Percentiles rank a stretch among this genome's conserved stretches.
Evolutionary conservation across 192 early-diverging fungal genomes (phyloP).

Genomic region (Gamsiella multidivaricata): DNA sequence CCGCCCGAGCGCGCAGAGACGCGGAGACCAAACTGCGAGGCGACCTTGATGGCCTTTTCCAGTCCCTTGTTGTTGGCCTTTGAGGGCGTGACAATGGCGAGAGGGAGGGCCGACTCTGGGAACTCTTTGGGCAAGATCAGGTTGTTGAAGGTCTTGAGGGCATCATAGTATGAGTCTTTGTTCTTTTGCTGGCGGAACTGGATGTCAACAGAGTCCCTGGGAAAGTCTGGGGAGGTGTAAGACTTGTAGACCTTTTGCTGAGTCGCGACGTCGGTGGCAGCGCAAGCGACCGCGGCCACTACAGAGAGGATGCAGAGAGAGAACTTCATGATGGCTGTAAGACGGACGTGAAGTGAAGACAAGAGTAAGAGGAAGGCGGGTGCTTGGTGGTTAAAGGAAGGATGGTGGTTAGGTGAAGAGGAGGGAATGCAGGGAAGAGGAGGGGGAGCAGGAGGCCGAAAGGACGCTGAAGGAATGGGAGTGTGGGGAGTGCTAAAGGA

Average conservation of each 20-base stretch:
- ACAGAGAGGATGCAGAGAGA: slow-evolving; percentile 38
- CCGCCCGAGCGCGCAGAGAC: slow-evolving; percentile 50
- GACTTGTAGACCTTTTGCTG: slow-evolving; percentile 18
- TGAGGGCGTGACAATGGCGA: slow-evolving; percentile 30
- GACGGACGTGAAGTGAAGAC: neutral
- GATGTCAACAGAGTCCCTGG: slow-evolving; percentile 15
- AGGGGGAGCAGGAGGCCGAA: neutral
- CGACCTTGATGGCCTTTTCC: slow-evolving; percentile 31
- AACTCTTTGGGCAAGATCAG: slow-evolving; percentile 46
- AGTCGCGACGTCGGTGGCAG: slow-evolving; percentile 16
- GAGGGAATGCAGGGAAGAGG: neutral
- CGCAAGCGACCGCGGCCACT: slow-evolving; percentile 32
- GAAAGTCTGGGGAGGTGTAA: slow-evolving; percentile 18
- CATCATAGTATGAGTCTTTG: slow-evolving; percentile 28
- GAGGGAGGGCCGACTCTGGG: slow-evolving; percentile 29
- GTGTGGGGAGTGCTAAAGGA: neutral
- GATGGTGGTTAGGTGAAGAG: too few relatives aligned
- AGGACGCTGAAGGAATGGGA: neutral
- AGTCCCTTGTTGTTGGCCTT: slow-evolving; percentile 42
- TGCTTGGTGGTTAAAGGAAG: too few relatives aligned
- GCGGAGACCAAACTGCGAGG: slow-evolving; percentile 40
- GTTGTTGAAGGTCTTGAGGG: slow-evolving; percentile 55
- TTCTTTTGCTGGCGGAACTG: slow-evolving; percentile 43
- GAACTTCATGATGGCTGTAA: slow-evolving; percentile 33
- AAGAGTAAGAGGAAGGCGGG: neutral